phyloP scores from a whole-genome alignment of 345 rosid genomes.

The Citropsis articulata region DNA sequence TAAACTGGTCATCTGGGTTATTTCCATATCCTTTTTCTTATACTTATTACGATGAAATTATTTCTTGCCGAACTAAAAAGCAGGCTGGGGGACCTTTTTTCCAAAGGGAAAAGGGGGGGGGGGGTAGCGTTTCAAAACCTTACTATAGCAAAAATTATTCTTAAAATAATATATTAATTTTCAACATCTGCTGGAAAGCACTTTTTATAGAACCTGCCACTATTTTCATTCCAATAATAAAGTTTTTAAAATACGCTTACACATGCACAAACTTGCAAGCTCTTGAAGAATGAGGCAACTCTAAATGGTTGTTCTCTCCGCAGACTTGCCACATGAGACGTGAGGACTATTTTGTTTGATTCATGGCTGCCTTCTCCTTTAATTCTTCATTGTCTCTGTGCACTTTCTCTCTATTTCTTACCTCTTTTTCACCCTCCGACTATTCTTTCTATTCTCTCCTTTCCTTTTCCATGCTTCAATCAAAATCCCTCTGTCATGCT shows the following conservation, averaged over 20 bases:
- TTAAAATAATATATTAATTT: too few species aligned
- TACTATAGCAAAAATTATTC: too few species aligned
- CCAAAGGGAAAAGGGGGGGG: too few species aligned
- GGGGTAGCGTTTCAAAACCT: too few species aligned
- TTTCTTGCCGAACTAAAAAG: neutral
- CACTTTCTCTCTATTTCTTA: neutral
- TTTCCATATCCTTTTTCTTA: neutral
- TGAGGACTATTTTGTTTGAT: neutral
- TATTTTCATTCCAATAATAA: neutral
- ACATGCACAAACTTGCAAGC: neutral
- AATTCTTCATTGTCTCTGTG: neutral
- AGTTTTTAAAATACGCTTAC: neutral
- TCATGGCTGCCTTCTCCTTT: neutral
- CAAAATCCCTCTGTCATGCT: neutral
- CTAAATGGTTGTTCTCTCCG: neutral
- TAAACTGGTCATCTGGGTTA: neutral
- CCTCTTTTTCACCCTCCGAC: neutral
- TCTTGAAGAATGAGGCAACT: neutral
- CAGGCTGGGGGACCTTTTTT: neutral
- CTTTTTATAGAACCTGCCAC: neutral
- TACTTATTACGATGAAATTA: too few species aligned
- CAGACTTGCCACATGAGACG: neutral
- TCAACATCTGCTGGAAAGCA: neutral
- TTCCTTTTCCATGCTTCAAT: neutral
- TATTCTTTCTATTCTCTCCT: neutral